Base-by-base conservation (phyloP, 768 basidiomycete genomes). In the Suillus fuscotomentosus region DNA sequence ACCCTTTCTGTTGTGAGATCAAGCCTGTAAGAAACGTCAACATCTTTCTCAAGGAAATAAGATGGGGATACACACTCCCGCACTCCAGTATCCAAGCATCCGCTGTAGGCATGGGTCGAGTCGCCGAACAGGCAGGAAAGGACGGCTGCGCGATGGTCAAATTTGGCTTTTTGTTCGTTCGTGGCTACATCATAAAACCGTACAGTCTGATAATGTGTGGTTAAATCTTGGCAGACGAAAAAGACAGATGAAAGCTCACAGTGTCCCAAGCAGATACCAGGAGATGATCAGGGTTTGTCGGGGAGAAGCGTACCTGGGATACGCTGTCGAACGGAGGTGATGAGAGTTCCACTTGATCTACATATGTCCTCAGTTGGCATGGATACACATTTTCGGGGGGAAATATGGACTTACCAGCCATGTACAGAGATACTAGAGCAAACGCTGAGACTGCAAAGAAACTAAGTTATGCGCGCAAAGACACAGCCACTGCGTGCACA, bases 231-330 rank as follows among this genome's bases (percentile, higher is more conserved):
- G 77, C 80, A 63, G 53, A 15, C 3, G 24, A 20, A n/a, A 34
- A 38, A 68, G 55, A 50, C 10, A 36, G 43, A 61, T 62, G 53
- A 43, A 36, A 63, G 61, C 79, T 36, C 70, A 84, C 85, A 67
- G 92, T 86, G 76, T 99, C 97, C 97, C 97, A 99, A 65, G 92
- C 90, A 14, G 93, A 87, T 20, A 92, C 92, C 0, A 98, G 78
- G 1, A 99, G 78, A 22, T 90, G 88, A 62, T 90, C 83, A 3
- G 95, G 89, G 73, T 91, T 86, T 3, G 83, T 82, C 1, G 94
- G 91, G 24, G 94, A 93, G 76, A 91, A 98, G 39, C 85, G 83
- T 36, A 98, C 79, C 45, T 87, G 83, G 3, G 94, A 91, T 59
- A 97, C 84, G 69, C 90, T 91, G 77, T 97, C 95, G 69, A 93